Conservation (phyloP, 2,329 filamentous ascomycete species). For the Fusarium oligoseptatum region DNA sequence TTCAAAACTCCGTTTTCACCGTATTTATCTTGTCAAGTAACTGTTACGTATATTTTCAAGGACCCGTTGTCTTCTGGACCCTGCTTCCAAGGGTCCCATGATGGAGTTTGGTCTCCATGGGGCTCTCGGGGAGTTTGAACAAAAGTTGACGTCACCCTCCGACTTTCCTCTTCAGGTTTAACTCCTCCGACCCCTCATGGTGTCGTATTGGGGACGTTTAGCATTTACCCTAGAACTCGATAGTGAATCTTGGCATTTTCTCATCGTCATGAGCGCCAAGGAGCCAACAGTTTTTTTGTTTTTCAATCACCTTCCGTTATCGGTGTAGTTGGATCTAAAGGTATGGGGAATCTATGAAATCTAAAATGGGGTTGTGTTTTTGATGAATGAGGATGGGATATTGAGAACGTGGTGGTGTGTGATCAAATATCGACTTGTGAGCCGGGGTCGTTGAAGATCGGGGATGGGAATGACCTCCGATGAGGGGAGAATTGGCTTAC, state of each 20-base stretch:
- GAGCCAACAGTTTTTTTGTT: background rate
- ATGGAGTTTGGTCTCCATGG: background rate
- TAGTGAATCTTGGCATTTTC: constrained; percentile 23
- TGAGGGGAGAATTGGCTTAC: background rate
- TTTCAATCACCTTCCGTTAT: background rate
- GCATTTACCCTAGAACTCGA: background rate
- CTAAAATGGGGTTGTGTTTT: background rate
- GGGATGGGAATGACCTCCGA: background rate
- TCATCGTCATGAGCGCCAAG: background rate
- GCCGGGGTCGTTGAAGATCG: background rate
- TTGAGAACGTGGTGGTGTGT: constrained; percentile 34
- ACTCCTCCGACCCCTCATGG: background rate
- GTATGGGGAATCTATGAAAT: background rate
- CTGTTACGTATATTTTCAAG: background rate
- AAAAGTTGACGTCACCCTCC: constrained; percentile 40
- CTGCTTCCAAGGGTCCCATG: constrained; percentile 8
- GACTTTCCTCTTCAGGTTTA: constrained; percentile 8
- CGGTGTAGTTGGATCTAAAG: background rate
- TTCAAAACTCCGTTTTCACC: background rate
- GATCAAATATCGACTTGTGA: background rate
- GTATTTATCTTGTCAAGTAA: background rate
- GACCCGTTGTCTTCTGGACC: background rate
- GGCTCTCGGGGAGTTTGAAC: background rate
- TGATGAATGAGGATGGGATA: constrained; percentile 6
- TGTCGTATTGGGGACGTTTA: constrained; percentile 7